Evolutionary conservation across 2,329 filamentous ascomycete species (phyloP), one percentile per base, ranked within the genome.

Genomic region (Penicillium occitanis): DNA sequence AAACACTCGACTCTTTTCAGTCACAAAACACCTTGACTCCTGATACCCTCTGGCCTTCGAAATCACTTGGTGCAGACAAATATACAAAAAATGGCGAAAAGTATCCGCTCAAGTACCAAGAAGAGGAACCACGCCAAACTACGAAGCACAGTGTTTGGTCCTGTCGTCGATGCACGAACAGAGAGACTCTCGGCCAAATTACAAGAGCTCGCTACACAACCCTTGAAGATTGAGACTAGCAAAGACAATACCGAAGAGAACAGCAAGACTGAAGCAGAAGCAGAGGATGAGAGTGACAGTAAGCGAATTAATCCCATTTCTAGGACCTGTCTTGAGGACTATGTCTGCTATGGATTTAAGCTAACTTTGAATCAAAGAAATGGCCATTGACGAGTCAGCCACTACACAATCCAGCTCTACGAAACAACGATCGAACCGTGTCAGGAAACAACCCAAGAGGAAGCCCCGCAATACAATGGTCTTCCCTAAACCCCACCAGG

Each of bases 141-240:
- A 70, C 93, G 93, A 78, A 84, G 87, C 70, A 88, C 87, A 70
- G 90, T 97, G 70, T 97, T 96, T 79, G 91, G 90, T 1, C 94
- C 94, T 17, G 88, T 89, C 64, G 92, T 94, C 77, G 82, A 85
- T 72, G 93, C 91, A 55, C 87, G 94, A 71, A 90, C 89, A 63
- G 90, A 93, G 79, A 89, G 94, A 70, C 87, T 97, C 42, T 92
- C 92, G 46, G 90, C 91, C 68, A 97, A 95, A 80, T 84, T 97
- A 67, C 84, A 93, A 74, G 92, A 93, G 76, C 78, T 96, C 72
- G 91, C 90, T 57, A 85, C 89, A 66, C 88, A 93, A 75, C 89
- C 91, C 67, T 91, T 82, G 60, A 64, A 63, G 37, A 37, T 19
- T 48, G 76, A 71, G 33, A 73, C 70, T 68, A 71, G 73, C 46